These are phyloP conservation scores for Aleurites moluccanus DNA, from an alignment of 441 rosid genomes.

Conservation along the genomic window DNA sequence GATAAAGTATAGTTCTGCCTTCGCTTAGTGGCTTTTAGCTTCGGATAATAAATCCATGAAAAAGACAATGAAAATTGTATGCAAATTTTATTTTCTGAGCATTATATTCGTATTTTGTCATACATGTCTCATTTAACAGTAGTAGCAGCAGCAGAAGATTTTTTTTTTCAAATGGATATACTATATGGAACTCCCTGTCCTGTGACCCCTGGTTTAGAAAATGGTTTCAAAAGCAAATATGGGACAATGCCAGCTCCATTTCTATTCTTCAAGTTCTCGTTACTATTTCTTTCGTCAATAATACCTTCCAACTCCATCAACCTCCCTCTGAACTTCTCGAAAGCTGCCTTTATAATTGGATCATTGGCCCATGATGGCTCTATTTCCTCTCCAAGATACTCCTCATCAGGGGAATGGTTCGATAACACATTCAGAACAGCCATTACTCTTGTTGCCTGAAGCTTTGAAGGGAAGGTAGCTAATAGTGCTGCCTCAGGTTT, in stretches of 20 bases:
- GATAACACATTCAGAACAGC: conserved; percentile 54
- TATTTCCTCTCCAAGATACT: conserved; percentile 55
- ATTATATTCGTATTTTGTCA: neutral
- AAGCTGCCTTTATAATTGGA: conserved; percentile 50
- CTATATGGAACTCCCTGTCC: conserved; percentile 55
- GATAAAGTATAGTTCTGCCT: too few species aligned
- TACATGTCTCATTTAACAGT: neutral
- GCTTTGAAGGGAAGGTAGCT: conserved; percentile 52
- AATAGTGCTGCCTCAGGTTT: conserved; percentile 46
- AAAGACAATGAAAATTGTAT: neutral
- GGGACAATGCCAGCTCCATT: conserved; percentile 49
- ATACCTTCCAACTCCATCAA: conserved; percentile 42
- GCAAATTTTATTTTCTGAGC: neutral
- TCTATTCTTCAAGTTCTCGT: conserved; percentile 37
- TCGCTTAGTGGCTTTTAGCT: too few species aligned
- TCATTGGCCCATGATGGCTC: conserved; percentile 59
- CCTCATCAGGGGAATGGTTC: conserved; percentile 70
- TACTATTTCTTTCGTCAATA: conserved; percentile 40
- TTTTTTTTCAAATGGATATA: conserved; percentile 34
- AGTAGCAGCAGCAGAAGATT: neutral
- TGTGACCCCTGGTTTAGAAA: conserved; percentile 51
- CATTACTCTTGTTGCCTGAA: conserved; percentile 63
- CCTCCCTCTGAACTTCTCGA: conserved; percentile 46
- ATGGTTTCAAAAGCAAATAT: conserved; percentile 52
- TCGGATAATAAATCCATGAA: too few species aligned